Evolutionary conservation across 2,329 filamentous ascomycete genomes (phyloP).

Genomic region (Orbilia javanica): DNA sequence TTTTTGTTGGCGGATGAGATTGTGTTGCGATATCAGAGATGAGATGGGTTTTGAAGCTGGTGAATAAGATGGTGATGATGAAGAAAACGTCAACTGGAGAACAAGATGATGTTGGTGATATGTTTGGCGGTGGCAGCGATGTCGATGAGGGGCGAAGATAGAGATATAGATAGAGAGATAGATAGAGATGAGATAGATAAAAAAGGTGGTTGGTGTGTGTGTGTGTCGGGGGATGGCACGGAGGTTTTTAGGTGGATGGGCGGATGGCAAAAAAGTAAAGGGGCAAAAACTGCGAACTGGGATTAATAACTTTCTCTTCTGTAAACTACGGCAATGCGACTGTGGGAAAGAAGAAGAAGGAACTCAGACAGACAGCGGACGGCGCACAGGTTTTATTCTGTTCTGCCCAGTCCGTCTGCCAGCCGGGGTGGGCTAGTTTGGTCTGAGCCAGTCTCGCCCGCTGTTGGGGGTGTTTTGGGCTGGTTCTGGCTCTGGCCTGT

Average conservation of each 20-base stretch:
- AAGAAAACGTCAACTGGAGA: background rate
- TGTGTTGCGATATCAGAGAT: constrained; percentile 24
- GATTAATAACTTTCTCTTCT: background rate
- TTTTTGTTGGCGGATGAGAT: constrained; percentile 49
- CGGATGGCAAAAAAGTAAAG: constrained; percentile 15
- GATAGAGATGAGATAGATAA: constrained; percentile 56
- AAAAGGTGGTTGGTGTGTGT: constrained; percentile 29
- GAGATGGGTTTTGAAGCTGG: constrained; percentile 60
- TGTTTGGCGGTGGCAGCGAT: constrained; percentile 22
- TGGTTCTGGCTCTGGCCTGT: constrained; percentile 24
- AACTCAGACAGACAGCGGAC: constrained; percentile 36
- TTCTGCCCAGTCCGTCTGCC: constrained; percentile 26
- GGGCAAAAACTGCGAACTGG: background rate
- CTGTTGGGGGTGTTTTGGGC: constrained; percentile 26
- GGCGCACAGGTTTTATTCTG: constrained; percentile 55
- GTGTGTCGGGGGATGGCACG: constrained; percentile 41
- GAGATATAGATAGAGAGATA: constrained; percentile 59
- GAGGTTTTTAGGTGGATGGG: constrained; percentile 25
- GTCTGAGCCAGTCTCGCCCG: constrained; percentile 28
- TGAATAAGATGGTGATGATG: constrained; percentile 14
- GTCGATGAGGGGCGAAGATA: constrained; percentile 59
- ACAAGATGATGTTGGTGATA: background rate
- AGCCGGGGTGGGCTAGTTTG: constrained; percentile 29
- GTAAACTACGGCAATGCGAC: constrained; percentile 7
- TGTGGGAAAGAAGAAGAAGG: constrained; percentile 21